phyloP scores from a whole-genome alignment of 495 filamentous ascomycete genomes.

The Podospora bellae-mahoneyi region DNA sequence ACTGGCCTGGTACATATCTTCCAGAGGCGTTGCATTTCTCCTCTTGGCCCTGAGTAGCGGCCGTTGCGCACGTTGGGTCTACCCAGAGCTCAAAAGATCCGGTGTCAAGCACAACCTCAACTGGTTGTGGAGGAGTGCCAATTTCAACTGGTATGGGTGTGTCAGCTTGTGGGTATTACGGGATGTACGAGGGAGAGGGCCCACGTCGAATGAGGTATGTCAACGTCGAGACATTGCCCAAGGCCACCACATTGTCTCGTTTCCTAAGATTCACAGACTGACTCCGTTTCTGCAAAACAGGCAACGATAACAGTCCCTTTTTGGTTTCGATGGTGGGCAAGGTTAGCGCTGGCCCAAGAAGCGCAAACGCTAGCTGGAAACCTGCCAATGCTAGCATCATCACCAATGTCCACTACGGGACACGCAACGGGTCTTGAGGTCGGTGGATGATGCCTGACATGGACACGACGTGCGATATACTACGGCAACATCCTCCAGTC shows the following conservation, averaged over 20 bases:
- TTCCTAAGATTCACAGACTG: not conserved
- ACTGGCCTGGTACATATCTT: conserved; percentile 21
- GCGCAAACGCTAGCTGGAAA: not conserved
- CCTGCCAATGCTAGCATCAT: not conserved
- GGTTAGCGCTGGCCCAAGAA: not conserved
- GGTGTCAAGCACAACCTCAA: conserved; percentile 40
- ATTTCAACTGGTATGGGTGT: conserved; percentile 13
- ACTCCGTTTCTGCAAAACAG: not conserved
- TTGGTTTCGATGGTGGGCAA: not conserved
- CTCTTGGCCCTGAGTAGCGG: conserved; percentile 16
- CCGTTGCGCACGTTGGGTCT: conserved; percentile 30
- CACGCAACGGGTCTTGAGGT: not conserved
- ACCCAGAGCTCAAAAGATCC: conserved; percentile 45
- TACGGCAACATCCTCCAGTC: not conserved
- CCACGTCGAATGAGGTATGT: not conserved
- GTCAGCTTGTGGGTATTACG: not conserved
- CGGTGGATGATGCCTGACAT: not conserved
- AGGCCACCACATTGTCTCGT: not conserved
- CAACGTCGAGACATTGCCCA: not conserved
- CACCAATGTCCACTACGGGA: not conserved
- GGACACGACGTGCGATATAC: not conserved
- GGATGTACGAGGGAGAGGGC: not conserved
- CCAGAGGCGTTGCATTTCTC: conserved; percentile 29
- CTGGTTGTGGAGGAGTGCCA: conserved; percentile 30
- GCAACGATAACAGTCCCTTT: not conserved